Base-by-base conservation (phyloP, 139 green algal genomes). In the Gonium pectorale region DNA sequence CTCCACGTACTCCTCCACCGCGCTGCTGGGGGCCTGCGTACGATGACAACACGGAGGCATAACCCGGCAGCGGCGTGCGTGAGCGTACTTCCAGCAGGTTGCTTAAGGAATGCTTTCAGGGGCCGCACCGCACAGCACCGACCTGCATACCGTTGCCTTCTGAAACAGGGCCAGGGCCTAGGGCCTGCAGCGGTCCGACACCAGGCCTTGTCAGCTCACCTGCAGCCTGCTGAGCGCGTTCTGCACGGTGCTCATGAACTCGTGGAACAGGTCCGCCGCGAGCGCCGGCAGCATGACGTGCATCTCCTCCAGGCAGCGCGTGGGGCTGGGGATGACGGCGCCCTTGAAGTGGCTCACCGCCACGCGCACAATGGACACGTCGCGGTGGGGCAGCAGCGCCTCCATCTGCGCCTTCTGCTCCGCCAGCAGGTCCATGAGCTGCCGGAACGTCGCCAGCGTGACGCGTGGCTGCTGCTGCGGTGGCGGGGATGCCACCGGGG, bases 1-100 rank as follows among this genome's bases (percentile, higher is more conserved):
- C 24, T 92, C 91, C 37, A 96, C 94, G 67, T 95, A 97, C 29
- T 97, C 94, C 89, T 96, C 94, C 60, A 95, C 92, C 5, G 74
- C 74, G 51, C 19, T 81, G 56, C 86, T 91, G 26, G 72, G 21
- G 24, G 64, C 62, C 60, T 77, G 73, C 6, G 35, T n/a, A n/a
- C n/a, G n/a, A n/a, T n/a, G n/a, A n/a, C n/a, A n/a, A n/a, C n/a
- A n/a, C n/a, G n/a, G n/a, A n/a, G n/a, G n/a, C n/a, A n/a, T n/a
- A n/a, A n/a, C n/a, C n/a, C n/a, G n/a, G n/a, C n/a, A n/a, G n/a
- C n/a, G n/a, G n/a, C n/a, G n/a, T n/a, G n/a, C n/a, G n/a, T n/a
- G n/a, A n/a, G n/a, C n/a, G n/a, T n/a, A n/a, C n/a, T n/a, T n/a
- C n/a, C n/a, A n/a, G n/a, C n/a, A n/a, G n/a, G n/a, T n/a, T n/a